Evolutionary conservation across 805 yeast genomes (phyloP), one percentile per base, ranked within the genome.

Genomic region (Ogataea minuta): DNA sequence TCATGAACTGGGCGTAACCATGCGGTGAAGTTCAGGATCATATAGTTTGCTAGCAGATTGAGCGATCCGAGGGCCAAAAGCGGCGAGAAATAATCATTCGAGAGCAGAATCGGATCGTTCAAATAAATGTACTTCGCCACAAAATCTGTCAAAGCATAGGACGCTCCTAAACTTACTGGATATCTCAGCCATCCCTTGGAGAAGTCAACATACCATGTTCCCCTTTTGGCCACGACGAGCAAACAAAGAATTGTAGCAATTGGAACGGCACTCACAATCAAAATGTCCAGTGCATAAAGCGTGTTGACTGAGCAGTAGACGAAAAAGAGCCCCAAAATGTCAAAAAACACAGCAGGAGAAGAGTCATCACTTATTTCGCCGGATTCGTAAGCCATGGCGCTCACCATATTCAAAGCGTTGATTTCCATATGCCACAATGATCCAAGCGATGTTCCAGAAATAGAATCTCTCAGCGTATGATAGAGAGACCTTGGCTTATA

Each of bases 391-490:
- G 76, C 68, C 50, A 88, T 51, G 14, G 69, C 66, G 2, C 54
- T 50, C 1, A 77, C 65, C 43, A 84, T 66, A 49, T 82, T 93
- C 50, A 84, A 60, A 0, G 95, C 68, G 37, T 77, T 80, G 4
- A 81, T 71, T 24, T 85, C 68, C 96, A 90, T 90, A 56, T 86
- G 91, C 82, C 91, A 84, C 31, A 90, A 63, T 0, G 95, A 81
- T 30, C 74, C 81, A 44, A 72, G 76, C 13, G 81, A 66, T 10
- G 86, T 73, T 44, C 79, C 77, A 34, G 71, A 67, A 31, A 85
- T 81, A 33, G 76, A 75, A 60, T 90, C 97, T 31, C 77, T 69
- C 11, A 67, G 63, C 1, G 97, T 90, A 56, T 90, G 97, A 52
- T 90, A 90, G 28, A 85, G 62, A 36, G 84, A 77, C 53, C 97